Evolutionary conservation across 106 monocot species (phyloP).

Genomic region (Acorus calamus): DNA sequence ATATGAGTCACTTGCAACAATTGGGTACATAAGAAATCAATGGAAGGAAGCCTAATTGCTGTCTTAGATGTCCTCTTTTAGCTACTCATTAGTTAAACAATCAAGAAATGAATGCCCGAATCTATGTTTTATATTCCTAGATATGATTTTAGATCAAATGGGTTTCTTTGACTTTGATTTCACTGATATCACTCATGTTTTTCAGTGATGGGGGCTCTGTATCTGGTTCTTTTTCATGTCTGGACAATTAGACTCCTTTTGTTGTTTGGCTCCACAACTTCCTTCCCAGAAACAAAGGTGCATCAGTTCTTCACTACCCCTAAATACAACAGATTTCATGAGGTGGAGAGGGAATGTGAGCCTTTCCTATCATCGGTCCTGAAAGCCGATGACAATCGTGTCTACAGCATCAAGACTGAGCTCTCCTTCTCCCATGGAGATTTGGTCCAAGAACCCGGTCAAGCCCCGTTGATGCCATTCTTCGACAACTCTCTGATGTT

Average conservation of each 20-base stretch:
- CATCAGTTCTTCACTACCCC: constrained; percentile 15
- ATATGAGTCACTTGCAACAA: too few relatives aligned
- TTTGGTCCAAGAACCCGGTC: constrained; percentile 35
- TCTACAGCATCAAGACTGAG: constrained; percentile 17
- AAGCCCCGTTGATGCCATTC: constrained; percentile 48
- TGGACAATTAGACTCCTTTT: not conserved
- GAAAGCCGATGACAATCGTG: constrained; percentile 12
- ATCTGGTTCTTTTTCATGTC: not conserved
- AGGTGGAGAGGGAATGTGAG: constrained; percentile 36
- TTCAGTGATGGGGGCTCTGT: not conserved
- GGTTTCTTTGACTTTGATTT: too few relatives aligned
- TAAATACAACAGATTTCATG: constrained; percentile 29
- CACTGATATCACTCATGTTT: too few relatives aligned
- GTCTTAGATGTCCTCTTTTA: too few relatives aligned
- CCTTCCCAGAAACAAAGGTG: not conserved
- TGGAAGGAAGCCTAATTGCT: too few relatives aligned
- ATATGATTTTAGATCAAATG: too few relatives aligned
- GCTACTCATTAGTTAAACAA: too few relatives aligned
- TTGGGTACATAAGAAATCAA: too few relatives aligned
- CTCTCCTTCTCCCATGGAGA: constrained; percentile 44
- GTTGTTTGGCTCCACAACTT: not conserved
- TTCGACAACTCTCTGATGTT: constrained; percentile 7
- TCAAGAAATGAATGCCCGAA: too few relatives aligned
- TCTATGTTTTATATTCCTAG: too few relatives aligned
- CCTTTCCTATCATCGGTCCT: constrained; percentile 29